Evolutionary conservation across 2,329 filamentous ascomycete species (phyloP).

Genomic region (Cryphonectria japonica): DNA sequence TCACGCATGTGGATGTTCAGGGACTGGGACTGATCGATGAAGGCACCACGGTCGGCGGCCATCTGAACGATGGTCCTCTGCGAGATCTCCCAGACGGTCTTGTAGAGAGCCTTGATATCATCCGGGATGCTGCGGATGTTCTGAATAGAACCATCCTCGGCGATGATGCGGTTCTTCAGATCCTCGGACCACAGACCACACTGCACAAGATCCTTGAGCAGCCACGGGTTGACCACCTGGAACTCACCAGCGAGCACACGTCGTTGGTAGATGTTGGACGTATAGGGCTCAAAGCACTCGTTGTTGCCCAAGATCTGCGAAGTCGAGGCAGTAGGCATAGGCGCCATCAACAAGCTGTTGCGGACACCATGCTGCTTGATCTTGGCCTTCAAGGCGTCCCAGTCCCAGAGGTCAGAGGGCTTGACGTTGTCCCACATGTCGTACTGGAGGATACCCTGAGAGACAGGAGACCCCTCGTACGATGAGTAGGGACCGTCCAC

Average conservation of each 20-base stretch:
- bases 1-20: slow-evolving; percentile 99
- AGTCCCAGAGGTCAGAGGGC: slow-evolving; percentile 95
- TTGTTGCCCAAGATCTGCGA: slow-evolving; percentile 99
- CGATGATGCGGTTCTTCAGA: slow-evolving; percentile 99
- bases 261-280: slow-evolving; percentile 98
- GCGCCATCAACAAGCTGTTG: slow-evolving; percentile 92
- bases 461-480: slow-evolving; percentile 91
- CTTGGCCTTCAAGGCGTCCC: slow-evolving; percentile 83
- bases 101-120: slow-evolving; percentile 96
- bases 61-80: slow-evolving; percentile 96
- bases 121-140: slow-evolving; percentile 95
- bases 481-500: slow-evolving; percentile 83
- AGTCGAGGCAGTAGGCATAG: slow-evolving; percentile 97
- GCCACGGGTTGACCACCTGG: slow-evolving; percentile 99
- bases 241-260: slow-evolving; percentile 98
- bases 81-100: slow-evolving; percentile 99
- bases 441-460: slow-evolving; percentile 94
- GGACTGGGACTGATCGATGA: slow-evolving; percentile 98
- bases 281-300: slow-evolving; percentile 99
- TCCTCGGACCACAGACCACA: slow-evolving; percentile 98
- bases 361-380: slow-evolving; percentile 92
- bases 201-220: slow-evolving; percentile 96
- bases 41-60: slow-evolving; percentile 96
- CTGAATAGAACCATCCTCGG: slow-evolving; percentile 93
- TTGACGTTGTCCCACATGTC: slow-evolving; percentile 94